Percentiles rank a stretch among this genome's conserved stretches.
Conservation (phyloP, 129 eudicot species). For the Arctium lappa region DNA sequence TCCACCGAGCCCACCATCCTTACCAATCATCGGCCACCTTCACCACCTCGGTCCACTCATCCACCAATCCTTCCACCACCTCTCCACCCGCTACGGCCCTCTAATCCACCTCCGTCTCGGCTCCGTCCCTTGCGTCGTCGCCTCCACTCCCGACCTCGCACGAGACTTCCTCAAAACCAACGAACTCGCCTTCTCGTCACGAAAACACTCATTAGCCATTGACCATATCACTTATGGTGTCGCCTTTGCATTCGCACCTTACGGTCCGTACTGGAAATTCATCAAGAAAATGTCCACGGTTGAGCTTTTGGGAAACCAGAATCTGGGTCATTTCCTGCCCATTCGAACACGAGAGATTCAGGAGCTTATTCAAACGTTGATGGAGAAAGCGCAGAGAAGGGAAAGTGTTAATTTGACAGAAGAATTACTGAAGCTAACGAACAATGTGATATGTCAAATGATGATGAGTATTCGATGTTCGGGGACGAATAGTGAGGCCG, state of each 20-base stretch:
- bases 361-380: constrained; percentile 13
- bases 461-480: constrained; percentile 51
- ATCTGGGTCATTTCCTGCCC: constrained; percentile 43
- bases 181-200: constrained; percentile 39
- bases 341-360: constrained; percentile 30
- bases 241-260: constrained; percentile 51
- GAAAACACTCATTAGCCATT: constrained; percentile 35
- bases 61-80: constrained; percentile 47
- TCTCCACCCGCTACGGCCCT: constrained; percentile 46
- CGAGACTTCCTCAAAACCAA: constrained; percentile 45
- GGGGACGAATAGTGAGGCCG: constrained; percentile 44
- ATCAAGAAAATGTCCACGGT: constrained; percentile 43
- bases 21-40: constrained; percentile 60
- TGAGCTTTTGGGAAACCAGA: constrained; percentile 43
- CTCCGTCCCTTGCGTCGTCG: constrained; percentile 39
- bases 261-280: constrained; percentile 54
- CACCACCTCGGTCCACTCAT: constrained; percentile 53
- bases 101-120: constrained; percentile 48
- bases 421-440: constrained; percentile 44
- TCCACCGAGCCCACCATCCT: constrained; percentile 54
- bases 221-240: constrained; percentile 37
- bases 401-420: constrained; percentile 41
- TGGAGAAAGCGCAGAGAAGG: constrained; percentile 13
- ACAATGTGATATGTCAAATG: constrained; percentile 48
- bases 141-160: constrained; percentile 48